These are phyloP conservation scores for Euphrasia confusa DNA, from an alignment of 257 asterid genomes.

Conservation along the genomic window DNA sequence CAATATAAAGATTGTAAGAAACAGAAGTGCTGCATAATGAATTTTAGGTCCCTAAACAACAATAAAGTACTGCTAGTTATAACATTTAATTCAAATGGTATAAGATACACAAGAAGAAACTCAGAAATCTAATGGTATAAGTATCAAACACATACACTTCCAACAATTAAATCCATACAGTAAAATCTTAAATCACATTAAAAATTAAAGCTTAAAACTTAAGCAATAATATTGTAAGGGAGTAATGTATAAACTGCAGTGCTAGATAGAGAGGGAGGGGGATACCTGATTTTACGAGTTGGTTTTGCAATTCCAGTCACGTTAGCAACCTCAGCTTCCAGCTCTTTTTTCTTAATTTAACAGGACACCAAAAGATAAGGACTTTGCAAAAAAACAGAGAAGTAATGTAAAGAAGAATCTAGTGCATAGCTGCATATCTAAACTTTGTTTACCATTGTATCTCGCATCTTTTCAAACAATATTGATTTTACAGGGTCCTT, in stretches of 20 bases:
- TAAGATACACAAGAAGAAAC: not conserved
- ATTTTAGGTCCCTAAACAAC: constrained; percentile 6
- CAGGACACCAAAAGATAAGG: constrained; percentile 22
- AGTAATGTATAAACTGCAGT: not conserved
- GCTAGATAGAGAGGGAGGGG: constrained; percentile 17
- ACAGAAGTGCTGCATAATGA: not conserved
- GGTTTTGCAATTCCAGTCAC: constrained; percentile 85
- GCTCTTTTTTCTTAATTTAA: constrained; percentile 76
- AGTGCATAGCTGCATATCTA: not conserved
- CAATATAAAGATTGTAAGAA: not conserved
- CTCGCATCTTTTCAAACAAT: constrained; percentile 97
- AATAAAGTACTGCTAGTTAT: not conserved
- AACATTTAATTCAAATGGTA: not conserved
- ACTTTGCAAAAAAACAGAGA: not conserved
- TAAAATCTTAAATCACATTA: too few relatives aligned
- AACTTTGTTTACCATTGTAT: constrained; percentile 70
- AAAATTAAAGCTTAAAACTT: constrained; percentile 1
- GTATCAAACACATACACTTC: too few relatives aligned
- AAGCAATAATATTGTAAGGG: not conserved
- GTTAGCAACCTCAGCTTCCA: constrained; percentile 93
- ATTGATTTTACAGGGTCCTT: constrained; percentile 96
- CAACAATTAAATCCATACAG: too few relatives aligned
- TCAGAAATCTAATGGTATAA: constrained; percentile 1
- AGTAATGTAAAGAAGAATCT: constrained; percentile 3
- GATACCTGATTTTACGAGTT: constrained; percentile 86